Evolutionary conservation across 208 protist species (phyloP).

Genomic region (Balamuthia mandrillaris): DNA sequence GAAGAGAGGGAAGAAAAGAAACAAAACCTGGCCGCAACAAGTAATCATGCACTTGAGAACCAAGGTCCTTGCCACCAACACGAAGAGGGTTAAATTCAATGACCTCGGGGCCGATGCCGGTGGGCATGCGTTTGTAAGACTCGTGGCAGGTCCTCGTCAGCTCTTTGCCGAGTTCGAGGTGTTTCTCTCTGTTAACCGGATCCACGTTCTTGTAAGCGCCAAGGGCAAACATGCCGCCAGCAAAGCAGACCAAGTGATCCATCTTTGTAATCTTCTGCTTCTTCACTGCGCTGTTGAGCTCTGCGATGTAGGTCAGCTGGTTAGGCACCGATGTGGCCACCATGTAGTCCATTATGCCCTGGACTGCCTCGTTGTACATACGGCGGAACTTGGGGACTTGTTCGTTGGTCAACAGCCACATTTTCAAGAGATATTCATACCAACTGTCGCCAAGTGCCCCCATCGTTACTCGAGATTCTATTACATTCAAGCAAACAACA

Average conservation of each 20-base stretch:
- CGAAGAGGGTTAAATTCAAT: no score
- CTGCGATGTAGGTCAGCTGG: slow-evolving; percentile 25
- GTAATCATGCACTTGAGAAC: not conserved
- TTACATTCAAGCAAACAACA: not conserved
- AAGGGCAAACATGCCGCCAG: not conserved
- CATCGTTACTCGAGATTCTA: slow-evolving; percentile 44
- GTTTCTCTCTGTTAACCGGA: not conserved
- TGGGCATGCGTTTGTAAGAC: slow-evolving; percentile 49
- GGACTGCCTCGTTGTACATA: slow-evolving; percentile 15
- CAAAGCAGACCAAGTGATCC: slow-evolving; percentile 41
- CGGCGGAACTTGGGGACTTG: not conserved
- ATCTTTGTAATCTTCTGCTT: slow-evolving; percentile 4
- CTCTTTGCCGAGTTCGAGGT: slow-evolving; percentile 45
- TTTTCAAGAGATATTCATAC: slow-evolving; percentile 74
- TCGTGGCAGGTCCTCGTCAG: slow-evolving; percentile 67
- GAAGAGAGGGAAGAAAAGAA: slow-evolving; percentile 48
- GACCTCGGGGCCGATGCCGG: slow-evolving; percentile 69
- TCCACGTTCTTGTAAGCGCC: not conserved
- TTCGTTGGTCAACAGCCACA: slow-evolving; percentile 28
- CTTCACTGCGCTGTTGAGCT: not conserved
- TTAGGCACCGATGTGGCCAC: not conserved
- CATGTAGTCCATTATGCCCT: not conserved
- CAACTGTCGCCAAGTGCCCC: slow-evolving; percentile 70
- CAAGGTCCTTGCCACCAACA: not conserved
- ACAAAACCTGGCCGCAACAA: not conserved